Evolutionary conservation across 2,329 filamentous ascomycete species (phyloP).

Genomic region (Fusarium penzigii): DNA sequence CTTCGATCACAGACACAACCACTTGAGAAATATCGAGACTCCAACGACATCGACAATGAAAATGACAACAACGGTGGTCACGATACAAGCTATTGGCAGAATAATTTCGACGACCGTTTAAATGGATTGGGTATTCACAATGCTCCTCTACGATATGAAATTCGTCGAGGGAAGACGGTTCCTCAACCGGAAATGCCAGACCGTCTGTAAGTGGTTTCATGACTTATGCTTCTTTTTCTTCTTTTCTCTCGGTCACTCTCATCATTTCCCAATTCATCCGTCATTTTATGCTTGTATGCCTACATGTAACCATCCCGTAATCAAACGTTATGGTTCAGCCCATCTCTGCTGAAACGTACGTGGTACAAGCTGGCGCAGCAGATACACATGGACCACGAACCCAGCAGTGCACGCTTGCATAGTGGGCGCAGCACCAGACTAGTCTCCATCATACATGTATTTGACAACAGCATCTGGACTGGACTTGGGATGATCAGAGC

Average conservation of each 20-base stretch:
- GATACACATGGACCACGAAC: background rate
- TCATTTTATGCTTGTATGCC: background rate
- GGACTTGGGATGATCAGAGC: background rate
- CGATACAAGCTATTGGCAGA: conserved; percentile 20
- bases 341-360: background rate
- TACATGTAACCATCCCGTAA: background rate
- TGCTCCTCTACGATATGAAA: conserved; percentile 32
- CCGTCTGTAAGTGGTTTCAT: conserved; percentile 34
- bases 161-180: conserved; percentile 36
- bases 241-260: background rate
- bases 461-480: background rate
- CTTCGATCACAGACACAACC: conserved; percentile 24
- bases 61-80: conserved; percentile 13
- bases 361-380: background rate
- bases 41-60: conserved; percentile 15
- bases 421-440: background rate
- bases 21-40: conserved; percentile 11
- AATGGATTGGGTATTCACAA: conserved; percentile 32
- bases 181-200: conserved; percentile 23
- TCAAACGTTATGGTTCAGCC: background rate
- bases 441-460: background rate
- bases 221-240: conserved; percentile 6
- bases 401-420: background rate
- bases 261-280: too few relatives aligned
- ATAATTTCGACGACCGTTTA: conserved; percentile 30